These are phyloP conservation scores for Hydrangea macrophylla DNA, from an alignment of 148 eudicot genomes.

Conservation along the genomic window DNA sequence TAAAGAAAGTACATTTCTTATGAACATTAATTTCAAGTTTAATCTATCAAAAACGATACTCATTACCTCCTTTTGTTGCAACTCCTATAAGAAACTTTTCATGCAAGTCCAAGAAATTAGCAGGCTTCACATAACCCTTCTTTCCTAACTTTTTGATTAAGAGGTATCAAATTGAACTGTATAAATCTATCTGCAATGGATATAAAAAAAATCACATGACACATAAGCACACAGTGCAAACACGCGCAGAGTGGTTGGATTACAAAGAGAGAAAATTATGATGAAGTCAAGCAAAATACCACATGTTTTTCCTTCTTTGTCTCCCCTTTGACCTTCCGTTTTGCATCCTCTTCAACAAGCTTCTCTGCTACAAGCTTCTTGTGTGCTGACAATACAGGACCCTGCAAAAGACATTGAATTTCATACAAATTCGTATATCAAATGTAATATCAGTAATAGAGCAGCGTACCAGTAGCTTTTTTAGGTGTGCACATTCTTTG, in stretches of 20 bases:
- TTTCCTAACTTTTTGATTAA: constrained; percentile 45
- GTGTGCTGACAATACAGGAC: constrained; percentile 85
- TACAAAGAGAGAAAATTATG: not conserved
- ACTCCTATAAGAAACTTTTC: constrained; percentile 80
- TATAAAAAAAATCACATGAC: not conserved
- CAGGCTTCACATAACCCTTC: constrained; percentile 82
- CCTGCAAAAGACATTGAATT: constrained; percentile 50
- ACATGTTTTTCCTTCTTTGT: constrained; percentile 68
- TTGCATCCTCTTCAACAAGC: constrained; percentile 83
- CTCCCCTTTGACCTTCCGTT: constrained; percentile 63
- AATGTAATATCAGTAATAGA: constrained; percentile 6
- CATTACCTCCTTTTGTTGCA: constrained; percentile 94
- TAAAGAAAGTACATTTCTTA: not conserved
- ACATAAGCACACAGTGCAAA: not conserved
- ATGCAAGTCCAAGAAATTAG: constrained; percentile 59
- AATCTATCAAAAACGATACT: not conserved
- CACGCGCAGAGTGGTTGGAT: not conserved
- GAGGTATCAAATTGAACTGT: not conserved
- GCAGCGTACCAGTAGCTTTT: constrained; percentile 54
- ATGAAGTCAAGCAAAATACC: constrained; percentile 34
- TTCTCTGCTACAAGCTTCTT: constrained; percentile 74
- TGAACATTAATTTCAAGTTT: not conserved
- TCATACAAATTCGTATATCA: not conserved
- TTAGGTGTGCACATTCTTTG: too few species aligned
- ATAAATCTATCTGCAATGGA: not conserved